Percentiles rank a stretch among this genome's conserved stretches.
Evolutionary conservation across 495 filamentous ascomycete species (phyloP).

Genomic region (Apiosordaria backusii): DNA sequence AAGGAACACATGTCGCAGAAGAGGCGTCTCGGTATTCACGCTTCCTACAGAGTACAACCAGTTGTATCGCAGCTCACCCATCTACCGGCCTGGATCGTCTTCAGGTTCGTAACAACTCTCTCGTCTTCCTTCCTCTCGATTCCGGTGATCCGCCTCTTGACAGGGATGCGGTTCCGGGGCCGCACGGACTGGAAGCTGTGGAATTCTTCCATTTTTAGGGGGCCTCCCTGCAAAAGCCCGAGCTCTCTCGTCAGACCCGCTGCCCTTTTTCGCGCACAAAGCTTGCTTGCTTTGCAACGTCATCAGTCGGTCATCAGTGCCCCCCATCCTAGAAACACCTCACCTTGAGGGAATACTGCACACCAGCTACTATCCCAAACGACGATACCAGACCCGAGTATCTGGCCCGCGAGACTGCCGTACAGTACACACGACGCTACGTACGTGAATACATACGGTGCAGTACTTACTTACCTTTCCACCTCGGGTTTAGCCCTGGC

Average conservation of each 20-base stretch:
- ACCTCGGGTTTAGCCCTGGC: not conserved
- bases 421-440: too few relatives aligned
- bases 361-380: not conserved
- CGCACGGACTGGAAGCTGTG: conserved; percentile 19
- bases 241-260: not conserved
- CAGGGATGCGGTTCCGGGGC: conserved; percentile 1
- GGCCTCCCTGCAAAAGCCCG: not conserved
- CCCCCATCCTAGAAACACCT: not conserved
- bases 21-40: not conserved
- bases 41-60: not conserved
- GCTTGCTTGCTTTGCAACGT: not conserved
- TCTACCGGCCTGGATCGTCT: not conserved
- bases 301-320: not conserved
- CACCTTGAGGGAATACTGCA: not conserved
- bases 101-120: not conserved
- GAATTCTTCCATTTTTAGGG: conserved; percentile 10
- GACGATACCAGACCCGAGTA: not conserved
- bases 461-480: not conserved
- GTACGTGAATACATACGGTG: too few relatives aligned
- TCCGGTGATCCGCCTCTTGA: not conserved
- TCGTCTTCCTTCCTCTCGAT: not conserved
- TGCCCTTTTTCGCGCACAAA: not conserved
- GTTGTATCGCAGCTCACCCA: not conserved
- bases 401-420: not conserved
- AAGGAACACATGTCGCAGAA: not conserved